Conservation (phyloP, 2,329 filamentous ascomycete species). For the Graphilbum ipis-grandicollis region DNA sequence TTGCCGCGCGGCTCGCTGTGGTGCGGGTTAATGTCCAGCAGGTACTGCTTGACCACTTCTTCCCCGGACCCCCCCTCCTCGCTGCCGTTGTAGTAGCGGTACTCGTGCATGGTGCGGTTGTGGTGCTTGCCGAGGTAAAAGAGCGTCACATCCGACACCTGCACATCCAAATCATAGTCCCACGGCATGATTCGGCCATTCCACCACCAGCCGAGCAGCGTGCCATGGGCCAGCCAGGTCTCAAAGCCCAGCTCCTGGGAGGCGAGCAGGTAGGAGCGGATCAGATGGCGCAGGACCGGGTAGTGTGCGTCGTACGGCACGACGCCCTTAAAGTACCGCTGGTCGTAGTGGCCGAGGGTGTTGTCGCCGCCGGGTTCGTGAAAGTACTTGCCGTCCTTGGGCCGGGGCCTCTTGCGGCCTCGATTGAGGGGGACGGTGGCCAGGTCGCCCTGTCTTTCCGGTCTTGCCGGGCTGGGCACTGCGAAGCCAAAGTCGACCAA, state of each 20-base stretch:
- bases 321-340: slow-evolving; percentile 46
- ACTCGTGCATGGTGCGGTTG: slow-evolving; percentile 52
- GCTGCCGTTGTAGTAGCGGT: slow-evolving; percentile 26
- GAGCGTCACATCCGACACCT: slow-evolving; percentile 53
- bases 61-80: slow-evolving; percentile 20
- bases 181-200: slow-evolving; percentile 61
- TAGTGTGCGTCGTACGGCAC: slow-evolving; percentile 50
- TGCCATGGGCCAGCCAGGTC: slow-evolving; percentile 78
- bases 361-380: slow-evolving; percentile 43
- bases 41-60: slow-evolving; percentile 32
- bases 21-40: slow-evolving; percentile 65
- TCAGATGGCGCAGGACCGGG: slow-evolving; percentile 49
- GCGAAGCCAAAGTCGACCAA: neutral
- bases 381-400: slow-evolving; percentile 39
- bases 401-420: neutral
- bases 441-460: too few relatives aligned
- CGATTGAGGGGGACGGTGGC: neutral
- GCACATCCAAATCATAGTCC: slow-evolving; percentile 75
- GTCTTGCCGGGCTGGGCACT: neutral
- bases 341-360: slow-evolving; percentile 56
- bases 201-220: slow-evolving; percentile 81
- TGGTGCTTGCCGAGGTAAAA: slow-evolving; percentile 43
- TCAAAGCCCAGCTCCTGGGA: slow-evolving; percentile 49
- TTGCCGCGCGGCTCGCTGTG: slow-evolving; percentile 43
- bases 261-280: slow-evolving; percentile 55